These are phyloP conservation scores for Claviceps sorghi DNA, from an alignment of 2,329 filamentous ascomycete genomes.

Conservation along the genomic window DNA sequence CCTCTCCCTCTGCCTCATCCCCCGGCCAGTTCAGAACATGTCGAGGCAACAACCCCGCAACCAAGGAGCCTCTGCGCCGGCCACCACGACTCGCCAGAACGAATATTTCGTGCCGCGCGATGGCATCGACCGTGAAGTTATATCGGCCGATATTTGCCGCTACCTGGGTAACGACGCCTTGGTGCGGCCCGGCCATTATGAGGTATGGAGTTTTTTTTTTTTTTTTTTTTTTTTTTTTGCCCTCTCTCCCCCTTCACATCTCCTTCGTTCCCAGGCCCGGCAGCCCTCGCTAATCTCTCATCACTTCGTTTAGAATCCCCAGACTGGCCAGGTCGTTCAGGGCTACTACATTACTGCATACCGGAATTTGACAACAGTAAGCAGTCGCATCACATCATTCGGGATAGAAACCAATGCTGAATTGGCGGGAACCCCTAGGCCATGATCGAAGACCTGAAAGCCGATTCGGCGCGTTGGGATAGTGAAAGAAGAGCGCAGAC, in stretches of 20 bases:
- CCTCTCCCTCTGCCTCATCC: no score
- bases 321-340: slow-evolving; percentile 44
- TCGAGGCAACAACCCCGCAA: slow-evolving; percentile 24
- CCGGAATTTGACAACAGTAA: slow-evolving; percentile 62
- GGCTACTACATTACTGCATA: slow-evolving; percentile 71
- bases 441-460: slow-evolving; percentile 49
- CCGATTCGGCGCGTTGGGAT: slow-evolving; percentile 47
- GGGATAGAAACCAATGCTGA: not conserved
- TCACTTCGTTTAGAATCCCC: slow-evolving; percentile 29
- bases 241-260: not conserved
- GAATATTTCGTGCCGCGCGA: slow-evolving; percentile 71
- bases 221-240: not conserved
- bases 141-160: slow-evolving; percentile 71
- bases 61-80: slow-evolving; percentile 18
- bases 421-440: slow-evolving; percentile 24
- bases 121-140: slow-evolving; percentile 71
- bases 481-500: slow-evolving; percentile 43
- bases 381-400: slow-evolving; percentile 15
- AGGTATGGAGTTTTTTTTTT: slow-evolving; percentile 30
- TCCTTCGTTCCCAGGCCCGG: not conserved
- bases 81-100: slow-evolving; percentile 43
- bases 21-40: slow-evolving; percentile 13
- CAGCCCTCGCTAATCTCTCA: not conserved
- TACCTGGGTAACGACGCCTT: slow-evolving; percentile 73
- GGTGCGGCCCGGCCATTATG: slow-evolving; percentile 59